Base-by-base conservation (phyloP, 371 early-diverging fungal species). In the Lichtheimia ramosa region DNA sequence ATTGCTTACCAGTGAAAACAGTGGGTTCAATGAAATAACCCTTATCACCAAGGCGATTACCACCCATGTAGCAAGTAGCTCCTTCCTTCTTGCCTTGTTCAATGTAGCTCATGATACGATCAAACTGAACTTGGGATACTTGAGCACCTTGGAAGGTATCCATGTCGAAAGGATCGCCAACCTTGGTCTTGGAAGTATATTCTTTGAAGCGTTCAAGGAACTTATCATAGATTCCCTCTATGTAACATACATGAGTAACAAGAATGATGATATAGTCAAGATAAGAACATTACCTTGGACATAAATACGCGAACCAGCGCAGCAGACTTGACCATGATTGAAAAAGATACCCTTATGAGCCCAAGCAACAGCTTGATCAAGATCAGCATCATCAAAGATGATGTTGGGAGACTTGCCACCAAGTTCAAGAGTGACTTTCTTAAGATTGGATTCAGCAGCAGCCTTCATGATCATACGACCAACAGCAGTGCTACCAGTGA, bases 391-490 rank as follows among this genome's bases (percentile, higher is more conserved):
- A 20, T 89, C 92, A 71, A 96, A 95, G 42, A 95, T 91, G 51
- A 96, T 91, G 64, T 92, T 91, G 41, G 96, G 91, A 2, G 95
- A 93, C 56, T 93, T 93, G 56, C 92, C 94, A 43, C 94, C 94
- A 5, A 93, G 72, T 70, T 93, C 94, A 51, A 93, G 68, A 7
- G 92, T 88, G 6, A 91, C 79, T 65, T 84, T 88, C 80, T 93
- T 93, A 59, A 93, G 81, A 54, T 86, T 90, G 57, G 81, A 80
- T 53, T 82, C 86, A 8, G 93, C 68, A 54, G 83, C 75, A 24
- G 81, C 74, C 55, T 72, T 72, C 77, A 85, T 74, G 54, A 89
- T 69, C 51, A 66, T 61, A 50, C 84, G 77, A 20, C 89, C 88
- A 16, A 74, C 75, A 14, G 62, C 52, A 15, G 86, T 85, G 53